Base-by-base conservation (phyloP, 208 protist species). In the Leptomonas pyrrhocoris region DNA sequence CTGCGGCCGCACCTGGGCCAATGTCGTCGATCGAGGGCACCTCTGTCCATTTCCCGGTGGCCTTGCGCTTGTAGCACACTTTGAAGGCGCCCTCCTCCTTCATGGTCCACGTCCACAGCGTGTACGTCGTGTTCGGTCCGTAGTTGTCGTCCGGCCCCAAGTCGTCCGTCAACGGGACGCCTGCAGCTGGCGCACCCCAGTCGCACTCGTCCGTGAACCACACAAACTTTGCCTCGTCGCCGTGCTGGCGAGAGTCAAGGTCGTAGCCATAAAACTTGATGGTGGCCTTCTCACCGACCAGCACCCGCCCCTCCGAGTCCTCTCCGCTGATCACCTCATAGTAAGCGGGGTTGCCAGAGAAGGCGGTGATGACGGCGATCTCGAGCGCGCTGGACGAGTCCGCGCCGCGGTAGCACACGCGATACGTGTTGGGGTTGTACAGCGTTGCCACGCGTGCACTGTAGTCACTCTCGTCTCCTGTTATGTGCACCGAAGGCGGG, bases 211-310 rank as follows among this genome's bases (percentile, higher is more conserved):
- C 74, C 23, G 21, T 45, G n/a, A 89, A 86, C n/a, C 64, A 40
- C 21, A 91, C 86, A 56, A 95, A 82, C 80, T 93, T 95, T 15
- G 87, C 88, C 21, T 56, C 28, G 79, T 95, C 87, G 2, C 84
- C 86, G 18, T 65, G 55, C 8, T 69, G 51, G 11, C 89, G 84
- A 15, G 89, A 93, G 80, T 93, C 84, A 21, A 95, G 81, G 51
- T 85, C 76, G 67, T 81, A 79, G 27, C 90, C 90, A 60, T 85
- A 81, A 55, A 95, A 95, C 73, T 92, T 92, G 36, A 93, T 83
- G 16, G 73, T 81, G 18, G 80, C 66, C 28, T 77, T 48, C 12
- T 58, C 54, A 21, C 71, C 70, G 19, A 86, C 73, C 50, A 68
- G 55, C 18, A 94, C 74, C 36, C 57, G 61, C 13, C 85, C 84